Evolutionary conservation across 345 rosid species (phyloP).

Genomic region (Citrus maxima): DNA sequence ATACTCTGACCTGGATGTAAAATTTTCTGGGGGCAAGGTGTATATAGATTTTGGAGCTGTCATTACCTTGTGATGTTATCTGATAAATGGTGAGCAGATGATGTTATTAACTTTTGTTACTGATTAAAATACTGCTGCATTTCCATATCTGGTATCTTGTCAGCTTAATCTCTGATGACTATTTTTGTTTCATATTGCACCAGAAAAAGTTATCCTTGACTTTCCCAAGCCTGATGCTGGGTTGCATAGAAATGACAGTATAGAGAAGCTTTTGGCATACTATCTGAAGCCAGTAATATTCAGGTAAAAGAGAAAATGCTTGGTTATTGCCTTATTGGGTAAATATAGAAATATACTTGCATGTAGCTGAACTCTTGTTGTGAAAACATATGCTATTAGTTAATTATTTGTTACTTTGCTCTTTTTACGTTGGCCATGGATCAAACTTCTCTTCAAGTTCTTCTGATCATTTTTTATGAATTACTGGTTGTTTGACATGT

Average conservation of each 20-base stretch:
- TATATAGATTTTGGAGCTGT: background rate
- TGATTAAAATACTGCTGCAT: background rate
- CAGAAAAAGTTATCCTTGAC: conserved; percentile 1
- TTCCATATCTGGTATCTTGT: background rate
- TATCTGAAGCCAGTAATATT: background rate
- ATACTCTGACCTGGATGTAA: background rate
- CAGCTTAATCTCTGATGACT: background rate
- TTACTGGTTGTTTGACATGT: background rate
- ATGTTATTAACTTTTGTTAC: background rate
- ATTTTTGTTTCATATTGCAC: background rate
- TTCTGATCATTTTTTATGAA: background rate
- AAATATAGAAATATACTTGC: background rate
- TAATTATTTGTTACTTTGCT: background rate
- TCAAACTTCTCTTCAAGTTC: too few species aligned
- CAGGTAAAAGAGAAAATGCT: conserved; percentile 5
- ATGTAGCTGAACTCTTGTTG: background rate
- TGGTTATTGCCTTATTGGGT: background rate
- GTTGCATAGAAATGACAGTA: background rate
- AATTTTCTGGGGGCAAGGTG: background rate
- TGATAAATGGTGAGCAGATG: background rate
- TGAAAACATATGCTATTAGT: background rate
- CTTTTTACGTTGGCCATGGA: background rate
- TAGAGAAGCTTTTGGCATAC: background rate
- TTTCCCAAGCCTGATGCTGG: background rate
- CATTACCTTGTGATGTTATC: background rate